Evolutionary conservation across 169 alveolate genomes (phyloP).

Genomic region (Theileria annulata): DNA sequence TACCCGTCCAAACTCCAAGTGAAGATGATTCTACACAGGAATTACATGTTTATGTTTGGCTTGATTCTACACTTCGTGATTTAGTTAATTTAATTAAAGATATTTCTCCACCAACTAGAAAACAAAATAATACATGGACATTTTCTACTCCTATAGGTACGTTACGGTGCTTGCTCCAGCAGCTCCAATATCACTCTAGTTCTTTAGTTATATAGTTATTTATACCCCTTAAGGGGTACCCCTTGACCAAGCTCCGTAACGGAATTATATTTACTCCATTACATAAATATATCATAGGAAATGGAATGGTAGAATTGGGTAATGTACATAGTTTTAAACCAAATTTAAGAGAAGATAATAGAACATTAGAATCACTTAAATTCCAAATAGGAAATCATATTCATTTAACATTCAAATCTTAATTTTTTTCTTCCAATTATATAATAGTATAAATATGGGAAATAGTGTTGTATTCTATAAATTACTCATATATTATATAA

Average conservation of each 20-base stretch:
- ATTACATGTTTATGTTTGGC: conserved; percentile 55
- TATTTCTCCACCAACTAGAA: conserved; percentile 35
- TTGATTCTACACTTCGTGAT: conserved; percentile 45
- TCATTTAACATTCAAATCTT: conserved; percentile 12
- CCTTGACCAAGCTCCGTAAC: too few relatives aligned
- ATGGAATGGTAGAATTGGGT: not conserved
- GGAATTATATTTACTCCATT: too few relatives aligned
- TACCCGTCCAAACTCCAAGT: conserved; percentile 31
- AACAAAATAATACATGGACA: conserved; percentile 35
- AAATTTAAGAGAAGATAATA: conserved; percentile 6
- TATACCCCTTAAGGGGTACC: too few relatives aligned
- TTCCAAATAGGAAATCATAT: conserved; percentile 11
- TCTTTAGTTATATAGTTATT: too few relatives aligned
- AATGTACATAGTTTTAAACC: conserved; percentile 6
- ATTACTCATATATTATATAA: not conserved
- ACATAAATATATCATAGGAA: not conserved
- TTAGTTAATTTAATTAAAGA: conserved; percentile 47
- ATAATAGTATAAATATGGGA: not conserved
- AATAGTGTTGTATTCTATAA: not conserved
- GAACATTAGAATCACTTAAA: conserved; percentile 12
- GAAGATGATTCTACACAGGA: conserved; percentile 12
- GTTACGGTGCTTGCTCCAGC: not conserved
- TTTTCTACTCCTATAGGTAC: conserved; percentile 18
- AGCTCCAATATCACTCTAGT: not conserved
- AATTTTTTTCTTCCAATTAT: not conserved